Base-by-base conservation (phyloP, 225 moss, liverwort and hornwort species). In the Marchantia paleacea region DNA sequence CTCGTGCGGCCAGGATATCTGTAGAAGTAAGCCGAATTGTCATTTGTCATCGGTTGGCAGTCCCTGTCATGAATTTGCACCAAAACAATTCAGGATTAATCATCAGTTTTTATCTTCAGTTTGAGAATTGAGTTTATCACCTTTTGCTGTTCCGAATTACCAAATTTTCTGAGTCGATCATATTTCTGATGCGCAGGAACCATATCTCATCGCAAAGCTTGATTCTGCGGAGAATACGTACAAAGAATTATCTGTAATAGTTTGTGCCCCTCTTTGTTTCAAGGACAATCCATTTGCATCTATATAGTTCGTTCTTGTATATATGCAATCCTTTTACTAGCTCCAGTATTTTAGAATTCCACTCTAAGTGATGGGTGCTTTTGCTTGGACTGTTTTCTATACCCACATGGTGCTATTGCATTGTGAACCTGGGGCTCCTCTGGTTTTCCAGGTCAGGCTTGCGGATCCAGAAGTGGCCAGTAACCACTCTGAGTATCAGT, bases 211-310 rank as follows among this genome's bases (percentile, higher is more conserved):
- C 66, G 79, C 97, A 28, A 99, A 95, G 89, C 97, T 99, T 68
- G 93, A 99, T 73, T 99, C 97, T 39, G 95, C 97, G 39, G 97
- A 95, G 80, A 89, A 95, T 74, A 99, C 97, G 12, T 95, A 99
- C 78, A 91, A 90, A 78, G 97, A 94, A 81, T 83, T 99, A 55
- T 92, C 97, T 79, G 97, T 99, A 80, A 89, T 49, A 20, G 76
- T 31, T 29, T 54, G 12, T 47, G 39, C 10, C 58, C 60, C 69
- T 14, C 22, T 53, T 53, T 73, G 14, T 6, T 22, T 29, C 28
- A 26, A 28, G 15, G 7, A 8, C 10, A 75, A 3, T 29, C 28
- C 9, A 54, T n/a, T 13, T 0, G 53, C 6, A 55, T 75, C 26
- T 75, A n/a, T 72, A 12, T 72, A 3, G 8, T 71, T 50, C 2